Evolutionary conservation across 2,329 filamentous ascomycete genomes (phyloP).

Genomic region (Trichoderma koningiopsis): DNA sequence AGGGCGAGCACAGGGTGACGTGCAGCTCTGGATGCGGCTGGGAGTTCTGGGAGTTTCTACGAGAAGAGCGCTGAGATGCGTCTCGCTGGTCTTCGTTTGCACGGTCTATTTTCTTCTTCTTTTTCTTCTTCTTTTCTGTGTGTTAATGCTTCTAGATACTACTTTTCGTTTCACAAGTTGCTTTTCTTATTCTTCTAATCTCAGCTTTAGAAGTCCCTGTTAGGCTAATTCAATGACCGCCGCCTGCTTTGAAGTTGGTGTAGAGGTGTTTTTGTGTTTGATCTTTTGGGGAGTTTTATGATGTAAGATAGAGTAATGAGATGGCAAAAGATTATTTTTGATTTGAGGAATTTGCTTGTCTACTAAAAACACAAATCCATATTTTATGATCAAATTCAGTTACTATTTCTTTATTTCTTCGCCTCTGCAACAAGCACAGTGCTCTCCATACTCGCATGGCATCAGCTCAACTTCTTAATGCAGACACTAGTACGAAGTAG

Average conservation of each 20-base stretch:
- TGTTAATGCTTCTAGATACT: not conserved
- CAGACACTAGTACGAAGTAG: not conserved
- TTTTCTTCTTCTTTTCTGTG: not conserved
- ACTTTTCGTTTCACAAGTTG: not conserved
- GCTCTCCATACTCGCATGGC: not conserved
- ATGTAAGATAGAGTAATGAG: conserved; percentile 11
- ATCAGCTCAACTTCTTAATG: not conserved
- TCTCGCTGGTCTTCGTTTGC: not conserved
- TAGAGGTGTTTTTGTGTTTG: not conserved
- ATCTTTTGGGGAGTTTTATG: not conserved
- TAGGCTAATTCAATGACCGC: not conserved
- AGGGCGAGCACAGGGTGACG: not conserved
- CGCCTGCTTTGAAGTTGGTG: not conserved
- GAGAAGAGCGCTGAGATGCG: conserved; percentile 1
- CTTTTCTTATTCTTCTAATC: not conserved
- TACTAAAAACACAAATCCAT: not conserved
- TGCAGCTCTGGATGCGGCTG: not conserved
- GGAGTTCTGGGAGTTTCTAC: conserved; percentile 15
- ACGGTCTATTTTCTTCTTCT: not conserved
- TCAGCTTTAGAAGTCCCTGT: not conserved
- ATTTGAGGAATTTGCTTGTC: not conserved
- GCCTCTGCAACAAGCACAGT: not conserved
- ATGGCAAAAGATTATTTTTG: not conserved
- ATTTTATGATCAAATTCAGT: not conserved
- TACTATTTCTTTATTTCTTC: not conserved